A percentile compares a stretch with the other conserved stretches of the same genome.
phyloP scores from a whole-genome alignment of 179 eudicot species.

The Drosera spatulata region DNA sequence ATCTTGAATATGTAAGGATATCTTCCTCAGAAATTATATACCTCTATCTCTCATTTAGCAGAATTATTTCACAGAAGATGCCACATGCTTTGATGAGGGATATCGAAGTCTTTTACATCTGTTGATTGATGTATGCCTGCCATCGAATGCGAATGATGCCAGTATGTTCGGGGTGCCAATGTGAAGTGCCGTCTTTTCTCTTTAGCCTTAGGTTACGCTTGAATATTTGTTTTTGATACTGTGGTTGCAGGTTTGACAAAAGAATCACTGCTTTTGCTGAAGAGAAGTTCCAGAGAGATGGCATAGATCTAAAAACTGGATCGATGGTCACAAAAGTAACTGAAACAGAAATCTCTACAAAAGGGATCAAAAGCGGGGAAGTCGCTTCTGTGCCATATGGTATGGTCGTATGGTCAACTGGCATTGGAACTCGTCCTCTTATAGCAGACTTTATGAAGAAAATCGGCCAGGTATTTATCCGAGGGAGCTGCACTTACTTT shows the following conservation, averaged over 20 bases:
- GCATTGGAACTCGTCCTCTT: constrained; percentile 89
- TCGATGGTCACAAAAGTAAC: constrained; percentile 79
- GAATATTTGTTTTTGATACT: no score
- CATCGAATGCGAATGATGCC: no score
- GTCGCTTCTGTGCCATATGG: constrained; percentile 73
- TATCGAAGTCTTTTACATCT: no score
- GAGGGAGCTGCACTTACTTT: no score
- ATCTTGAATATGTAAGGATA: constrained; percentile 52
- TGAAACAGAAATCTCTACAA: constrained; percentile 76
- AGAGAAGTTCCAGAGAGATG: constrained; percentile 83
- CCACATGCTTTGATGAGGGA: no score
- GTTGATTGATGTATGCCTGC: no score
- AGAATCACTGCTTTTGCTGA: constrained; percentile 93
- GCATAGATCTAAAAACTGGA: constrained; percentile 78
- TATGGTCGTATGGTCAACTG: constrained; percentile 97
- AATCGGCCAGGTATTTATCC: constrained; percentile 90
- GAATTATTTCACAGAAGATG: no score
- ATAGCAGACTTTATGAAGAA: constrained; percentile 81
- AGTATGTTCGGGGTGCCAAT: no score
- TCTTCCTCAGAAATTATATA: no score
- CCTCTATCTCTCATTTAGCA: neutral
- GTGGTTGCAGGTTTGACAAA: constrained; percentile 72
- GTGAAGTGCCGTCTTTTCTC: no score
- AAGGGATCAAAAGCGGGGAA: constrained; percentile 46
- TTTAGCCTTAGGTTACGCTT: no score